A percentile compares a stretch with the other conserved stretches of the same genome.
phyloP scores from a whole-genome alignment of 495 filamentous ascomycete genomes.

The Arthonia radiata region DNA sequence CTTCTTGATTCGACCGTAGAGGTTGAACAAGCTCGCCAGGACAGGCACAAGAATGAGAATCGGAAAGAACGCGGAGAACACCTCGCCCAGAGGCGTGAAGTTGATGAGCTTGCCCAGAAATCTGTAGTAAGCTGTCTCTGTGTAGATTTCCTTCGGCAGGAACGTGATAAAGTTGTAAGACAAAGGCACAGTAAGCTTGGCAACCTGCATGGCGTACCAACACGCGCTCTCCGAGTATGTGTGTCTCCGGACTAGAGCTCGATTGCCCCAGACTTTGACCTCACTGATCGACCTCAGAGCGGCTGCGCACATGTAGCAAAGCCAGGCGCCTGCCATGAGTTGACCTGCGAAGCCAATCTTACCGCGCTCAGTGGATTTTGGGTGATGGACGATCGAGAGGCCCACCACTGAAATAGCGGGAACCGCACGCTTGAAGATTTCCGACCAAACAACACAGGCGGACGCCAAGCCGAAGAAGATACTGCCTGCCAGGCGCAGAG shows the following conservation, averaged over 20 bases:
- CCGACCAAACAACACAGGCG: slow-evolving; percentile 68
- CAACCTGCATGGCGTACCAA: slow-evolving; percentile 82
- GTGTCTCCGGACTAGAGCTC: slow-evolving; percentile 69
- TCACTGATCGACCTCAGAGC: slow-evolving; percentile 67
- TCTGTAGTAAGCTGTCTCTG: slow-evolving; percentile 52
- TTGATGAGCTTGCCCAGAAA: slow-evolving; percentile 71
- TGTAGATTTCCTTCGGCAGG: slow-evolving; percentile 37
- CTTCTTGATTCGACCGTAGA: slow-evolving; percentile 60
- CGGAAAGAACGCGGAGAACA: slow-evolving; percentile 76
- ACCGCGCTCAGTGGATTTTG: slow-evolving; percentile 32
- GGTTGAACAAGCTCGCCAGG: slow-evolving; percentile 55
- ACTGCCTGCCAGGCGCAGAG: slow-evolving; percentile 32
- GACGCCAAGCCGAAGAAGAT: slow-evolving; percentile 47
- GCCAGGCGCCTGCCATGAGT: slow-evolving; percentile 60
- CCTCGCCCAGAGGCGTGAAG: slow-evolving; percentile 56
- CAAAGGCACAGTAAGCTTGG: slow-evolving; percentile 70
- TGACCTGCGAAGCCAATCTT: slow-evolving; percentile 67
- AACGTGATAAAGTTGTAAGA: slow-evolving; percentile 93
- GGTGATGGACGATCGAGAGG: slow-evolving; percentile 63
- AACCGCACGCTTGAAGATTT: slow-evolving; percentile 48
- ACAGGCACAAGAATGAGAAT: slow-evolving; percentile 66
- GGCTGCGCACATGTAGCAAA: slow-evolving; percentile 76
- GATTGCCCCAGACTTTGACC: slow-evolving; percentile 84
- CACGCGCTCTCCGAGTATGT: slow-evolving; percentile 80
- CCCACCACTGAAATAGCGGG: slow-evolving; percentile 61